Evolutionary conservation across 2,329 filamentous ascomycete species (phyloP), one percentile per base, ranked within the genome.

Genomic region (Ophiocordyceps robertsii): DNA sequence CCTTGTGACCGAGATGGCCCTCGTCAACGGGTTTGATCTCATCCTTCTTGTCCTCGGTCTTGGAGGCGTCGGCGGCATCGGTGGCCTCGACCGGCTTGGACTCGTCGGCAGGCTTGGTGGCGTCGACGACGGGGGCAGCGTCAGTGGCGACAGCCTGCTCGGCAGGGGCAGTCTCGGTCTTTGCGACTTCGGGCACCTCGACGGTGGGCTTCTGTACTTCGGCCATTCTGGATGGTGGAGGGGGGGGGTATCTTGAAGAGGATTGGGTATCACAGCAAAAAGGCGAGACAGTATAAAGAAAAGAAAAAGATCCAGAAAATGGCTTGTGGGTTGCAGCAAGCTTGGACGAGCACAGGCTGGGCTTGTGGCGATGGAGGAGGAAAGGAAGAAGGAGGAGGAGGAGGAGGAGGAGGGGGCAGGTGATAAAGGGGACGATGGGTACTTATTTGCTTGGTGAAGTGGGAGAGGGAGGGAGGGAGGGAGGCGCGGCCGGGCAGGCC

Each of bases 1-100:
- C 83, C 79, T 95, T 95, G 82, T 94, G 86, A 63, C 84, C 84
- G 42, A 96, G 77, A 53, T 78, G 70, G 48, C 89, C 90, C 66
- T 93, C 88, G 62, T 84, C 82, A 48, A 90, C 73, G 47, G 84
- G 82, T 67, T 80, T 80, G 42, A 68, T 64, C 58, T 75, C 74
- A 48, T 70, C 64, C 54, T 67, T 66, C 58, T 68, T 52, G 41
- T 57, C 59, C 33, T 68, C 67, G 46, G 64, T 62, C 59, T 70
- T 50, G 41, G 60, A 49, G 35, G 61, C 53, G 54, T 67, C 64
- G 13, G 61, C 53, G 54, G 61, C 53, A 54, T 68, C 65, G 14
- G 61, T 53, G 35, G 38, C 38, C 35, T 66, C 64, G 30, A 52
- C 60, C 2, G 33, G 33, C 43, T 66, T 64, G 50, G 58, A 67